A percentile compares a stretch with the other conserved stretches of the same genome.
phyloP scores from a whole-genome alignment of 2,329 filamentous ascomycete genomes.

The Colletotrichum sp. region DNA sequence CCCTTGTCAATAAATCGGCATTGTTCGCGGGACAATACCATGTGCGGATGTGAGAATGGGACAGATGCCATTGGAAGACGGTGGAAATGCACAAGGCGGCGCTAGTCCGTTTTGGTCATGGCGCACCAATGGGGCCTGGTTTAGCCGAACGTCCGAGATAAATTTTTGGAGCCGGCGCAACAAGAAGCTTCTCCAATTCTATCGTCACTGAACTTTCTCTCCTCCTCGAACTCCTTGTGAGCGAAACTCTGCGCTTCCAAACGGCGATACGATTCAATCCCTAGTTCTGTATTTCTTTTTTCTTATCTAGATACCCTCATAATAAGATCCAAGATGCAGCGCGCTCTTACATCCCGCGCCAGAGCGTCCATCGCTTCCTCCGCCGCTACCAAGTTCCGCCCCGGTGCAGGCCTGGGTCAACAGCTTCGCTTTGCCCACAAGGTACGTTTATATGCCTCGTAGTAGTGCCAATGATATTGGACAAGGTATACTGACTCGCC shows the following conservation, averaged over 20 bases:
- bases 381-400: conserved; percentile 68
- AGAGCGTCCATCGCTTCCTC: conserved; percentile 81
- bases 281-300: conserved; percentile 32
- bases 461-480: conserved; percentile 21
- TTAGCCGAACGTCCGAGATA: conserved; percentile 46
- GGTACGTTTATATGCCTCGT: conserved; percentile 55
- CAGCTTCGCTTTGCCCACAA: conserved; percentile 98
- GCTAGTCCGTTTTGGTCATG: conserved; percentile 36
- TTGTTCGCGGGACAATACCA: conserved; percentile 8
- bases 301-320: conserved; percentile 32
- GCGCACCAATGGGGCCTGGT: conserved; percentile 36
- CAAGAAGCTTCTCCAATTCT: conserved; percentile 17
- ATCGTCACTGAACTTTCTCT: conserved; percentile 26
- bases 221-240: conserved; percentile 29
- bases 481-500: conserved; percentile 30
- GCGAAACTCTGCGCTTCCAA: conserved; percentile 29
- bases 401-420: conserved; percentile 72
- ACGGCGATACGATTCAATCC: conserved; percentile 30
- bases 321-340: conserved; percentile 77
- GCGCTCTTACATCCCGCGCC: conserved; percentile 83
- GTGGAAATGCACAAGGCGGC: conserved; percentile 33
- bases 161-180: conserved; percentile 40
- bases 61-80: conserved; percentile 40
- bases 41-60: conserved; percentile 20
- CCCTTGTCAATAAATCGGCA: background rate